These are phyloP conservation scores for Glaciozyma antarctica DNA, from an alignment of 768 basidiomycete species.

Conservation along the genomic window DNA sequence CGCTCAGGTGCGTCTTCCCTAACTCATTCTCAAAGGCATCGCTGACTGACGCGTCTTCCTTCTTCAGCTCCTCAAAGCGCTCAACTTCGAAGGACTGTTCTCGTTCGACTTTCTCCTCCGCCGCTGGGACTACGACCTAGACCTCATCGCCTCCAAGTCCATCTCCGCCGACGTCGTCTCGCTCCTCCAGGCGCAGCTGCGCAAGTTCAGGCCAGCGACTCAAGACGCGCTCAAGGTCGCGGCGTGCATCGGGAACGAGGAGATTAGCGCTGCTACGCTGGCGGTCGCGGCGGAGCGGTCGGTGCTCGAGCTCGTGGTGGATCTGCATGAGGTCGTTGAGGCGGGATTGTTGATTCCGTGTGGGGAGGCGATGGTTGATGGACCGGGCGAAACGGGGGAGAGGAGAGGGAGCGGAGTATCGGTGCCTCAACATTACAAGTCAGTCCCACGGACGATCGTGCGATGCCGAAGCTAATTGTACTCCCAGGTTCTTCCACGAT, in stretches of 20 bases:
- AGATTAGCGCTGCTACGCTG: constrained; percentile 4
- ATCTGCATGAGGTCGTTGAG: constrained; percentile 16
- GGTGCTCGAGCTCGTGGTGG: constrained; percentile 11
- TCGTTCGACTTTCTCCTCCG: constrained; percentile 17
- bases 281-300: constrained; percentile 8
- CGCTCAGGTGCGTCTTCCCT: constrained; percentile 2
- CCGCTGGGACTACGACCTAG: constrained; percentile 24
- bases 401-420: not conserved
- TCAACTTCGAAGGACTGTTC: constrained; percentile 26
- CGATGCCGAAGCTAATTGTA: not conserved
- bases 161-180: constrained; percentile 27
- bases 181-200: constrained; percentile 21
- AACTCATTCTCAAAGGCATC: not conserved
- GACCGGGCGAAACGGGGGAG: not conserved
- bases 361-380: not conserved
- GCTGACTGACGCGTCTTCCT: not conserved
- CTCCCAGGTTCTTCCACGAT: constrained; percentile 26
- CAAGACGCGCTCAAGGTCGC: constrained; percentile 19
- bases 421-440: not conserved
- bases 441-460: not conserved
- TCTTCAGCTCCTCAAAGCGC: constrained; percentile 18
- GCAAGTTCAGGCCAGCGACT: constrained; percentile 6
- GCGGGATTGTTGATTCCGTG: constrained; percentile 17
- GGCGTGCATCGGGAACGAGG: constrained; percentile 27
- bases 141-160: constrained; percentile 11